A percentile compares a stretch with the other conserved stretches of the same genome.
Conservation (phyloP, 2,329 filamentous ascomycete species). For the Sporothrix schenckii region DNA sequence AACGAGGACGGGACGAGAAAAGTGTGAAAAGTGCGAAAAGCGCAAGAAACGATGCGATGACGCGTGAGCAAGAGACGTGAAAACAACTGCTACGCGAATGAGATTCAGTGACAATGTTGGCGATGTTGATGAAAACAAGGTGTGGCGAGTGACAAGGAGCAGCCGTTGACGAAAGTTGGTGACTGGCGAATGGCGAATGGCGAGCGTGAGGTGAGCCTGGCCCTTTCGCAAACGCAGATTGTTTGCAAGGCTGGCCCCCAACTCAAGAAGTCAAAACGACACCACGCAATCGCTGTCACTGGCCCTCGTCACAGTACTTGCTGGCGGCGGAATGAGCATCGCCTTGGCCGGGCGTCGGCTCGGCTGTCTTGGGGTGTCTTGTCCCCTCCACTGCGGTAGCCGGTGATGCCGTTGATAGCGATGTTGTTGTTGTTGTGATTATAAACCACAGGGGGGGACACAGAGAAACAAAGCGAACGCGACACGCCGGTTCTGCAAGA, state of each 20-base stretch:
- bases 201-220: neutral
- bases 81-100: neutral
- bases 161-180: neutral
- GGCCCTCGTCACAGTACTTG: neutral
- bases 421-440: slow-evolving; percentile 20
- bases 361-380: neutral
- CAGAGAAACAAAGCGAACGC: neutral
- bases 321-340: neutral
- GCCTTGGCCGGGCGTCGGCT: slow-evolving; percentile 10
- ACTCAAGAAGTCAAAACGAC: slow-evolving; percentile 2
- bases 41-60: neutral
- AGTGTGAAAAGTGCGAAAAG: neutral
- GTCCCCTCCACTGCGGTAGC: neutral
- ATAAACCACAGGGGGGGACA: slow-evolving; percentile 16
- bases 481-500: slow-evolving; percentile 17
- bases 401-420: neutral
- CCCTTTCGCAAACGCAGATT: slow-evolving; percentile 21
- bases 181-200: neutral
- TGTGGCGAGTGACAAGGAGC: neutral
- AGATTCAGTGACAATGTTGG: neutral
- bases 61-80: slow-evolving; percentile 14
- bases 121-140: neutral
- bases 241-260: slow-evolving; percentile 29
- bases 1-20: neutral
- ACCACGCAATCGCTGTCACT: neutral